These are phyloP conservation scores for Pleurotus djamor DNA, from an alignment of 768 basidiomycete genomes.

Conservation along the genomic window DNA sequence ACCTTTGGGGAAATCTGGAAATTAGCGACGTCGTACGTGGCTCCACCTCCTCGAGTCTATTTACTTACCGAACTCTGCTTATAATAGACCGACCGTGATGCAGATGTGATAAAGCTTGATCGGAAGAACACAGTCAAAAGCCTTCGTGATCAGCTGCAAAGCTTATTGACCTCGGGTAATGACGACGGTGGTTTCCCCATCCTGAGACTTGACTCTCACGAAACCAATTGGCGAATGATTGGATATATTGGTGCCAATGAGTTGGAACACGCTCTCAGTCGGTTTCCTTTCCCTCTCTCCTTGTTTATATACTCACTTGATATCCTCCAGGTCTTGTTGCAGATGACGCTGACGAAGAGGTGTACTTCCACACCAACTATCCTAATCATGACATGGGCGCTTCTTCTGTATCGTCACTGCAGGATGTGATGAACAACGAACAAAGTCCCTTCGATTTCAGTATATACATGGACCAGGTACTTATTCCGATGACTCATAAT, in stretches of 20 bases:
- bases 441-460: slow-evolving; percentile 77
- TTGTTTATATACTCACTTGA: background rate
- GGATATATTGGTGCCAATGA: slow-evolving; percentile 94
- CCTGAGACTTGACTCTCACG: slow-evolving; percentile 45
- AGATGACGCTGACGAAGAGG: slow-evolving; percentile 62
- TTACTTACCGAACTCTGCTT: slow-evolving; percentile 1
- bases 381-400: slow-evolving; percentile 38
- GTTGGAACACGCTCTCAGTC: slow-evolving; percentile 89
- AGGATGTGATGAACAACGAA: slow-evolving; percentile 31
- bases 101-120: slow-evolving; percentile 72
- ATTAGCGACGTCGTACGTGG: slow-evolving; percentile 75
- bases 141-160: slow-evolving; percentile 68
- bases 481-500: background rate
- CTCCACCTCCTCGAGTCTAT: background rate
- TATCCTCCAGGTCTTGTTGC: slow-evolving; percentile 63
- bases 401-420: slow-evolving; percentile 62
- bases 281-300: slow-evolving; percentile 20
- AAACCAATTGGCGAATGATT: slow-evolving; percentile 60
- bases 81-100: slow-evolving; percentile 61
- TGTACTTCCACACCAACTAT: slow-evolving; percentile 59
- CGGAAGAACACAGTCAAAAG: slow-evolving; percentile 73
- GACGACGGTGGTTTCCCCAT: slow-evolving; percentile 90
- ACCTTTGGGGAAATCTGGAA: slow-evolving; percentile 78
- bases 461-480: slow-evolving; percentile 86
- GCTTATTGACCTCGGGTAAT: slow-evolving; percentile 53